A percentile compares a stretch with the other conserved stretches of the same genome.
Evolutionary conservation across 768 basidiomycete genomes (phyloP).

Genomic region (Russula abietina): DNA sequence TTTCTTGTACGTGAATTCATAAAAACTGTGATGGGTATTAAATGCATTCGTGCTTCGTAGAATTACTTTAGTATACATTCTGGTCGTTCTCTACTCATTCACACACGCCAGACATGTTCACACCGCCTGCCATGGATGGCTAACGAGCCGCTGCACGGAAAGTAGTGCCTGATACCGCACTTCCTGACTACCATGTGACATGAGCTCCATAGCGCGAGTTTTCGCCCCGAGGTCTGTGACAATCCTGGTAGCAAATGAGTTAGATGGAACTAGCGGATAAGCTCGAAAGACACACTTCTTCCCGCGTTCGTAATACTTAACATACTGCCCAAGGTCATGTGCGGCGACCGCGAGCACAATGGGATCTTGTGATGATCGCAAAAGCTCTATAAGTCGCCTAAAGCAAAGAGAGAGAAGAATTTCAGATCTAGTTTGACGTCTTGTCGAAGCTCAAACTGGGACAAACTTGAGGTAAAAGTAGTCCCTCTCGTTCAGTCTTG

Average conservation of each 20-base stretch:
- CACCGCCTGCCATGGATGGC: conserved; percentile 73
- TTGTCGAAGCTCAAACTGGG: neutral
- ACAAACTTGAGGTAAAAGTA: conserved; percentile 75
- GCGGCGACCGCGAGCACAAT: conserved; percentile 84
- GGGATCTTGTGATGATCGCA: conserved; percentile 66
- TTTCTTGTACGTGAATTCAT: neutral
- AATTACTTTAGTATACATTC: conserved; percentile 7
- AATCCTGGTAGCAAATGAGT: conserved; percentile 40
- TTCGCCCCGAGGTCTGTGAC: conserved; percentile 86
- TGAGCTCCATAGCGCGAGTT: conserved; percentile 81
- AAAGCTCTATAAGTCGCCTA: conserved; percentile 68
- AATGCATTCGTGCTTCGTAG: conserved; percentile 14
- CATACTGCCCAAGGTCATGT: conserved; percentile 91
- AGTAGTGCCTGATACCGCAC: conserved; percentile 90
- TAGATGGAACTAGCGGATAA: neutral
- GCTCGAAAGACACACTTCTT: conserved; percentile 62
- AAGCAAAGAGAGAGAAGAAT: neutral
- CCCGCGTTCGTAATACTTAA: conserved; percentile 85
- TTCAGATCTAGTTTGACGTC: neutral
- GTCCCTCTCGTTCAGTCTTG: conserved; percentile 78
- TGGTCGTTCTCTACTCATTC: neutral
- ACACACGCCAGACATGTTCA: conserved; percentile 26
- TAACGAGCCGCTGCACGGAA: conserved; percentile 86
- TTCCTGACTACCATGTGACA: conserved; percentile 82
- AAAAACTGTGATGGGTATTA: conserved; percentile 1